These are phyloP conservation scores for Heritiera fomes DNA, from an alignment of 345 rosid genomes.

Conservation along the genomic window DNA sequence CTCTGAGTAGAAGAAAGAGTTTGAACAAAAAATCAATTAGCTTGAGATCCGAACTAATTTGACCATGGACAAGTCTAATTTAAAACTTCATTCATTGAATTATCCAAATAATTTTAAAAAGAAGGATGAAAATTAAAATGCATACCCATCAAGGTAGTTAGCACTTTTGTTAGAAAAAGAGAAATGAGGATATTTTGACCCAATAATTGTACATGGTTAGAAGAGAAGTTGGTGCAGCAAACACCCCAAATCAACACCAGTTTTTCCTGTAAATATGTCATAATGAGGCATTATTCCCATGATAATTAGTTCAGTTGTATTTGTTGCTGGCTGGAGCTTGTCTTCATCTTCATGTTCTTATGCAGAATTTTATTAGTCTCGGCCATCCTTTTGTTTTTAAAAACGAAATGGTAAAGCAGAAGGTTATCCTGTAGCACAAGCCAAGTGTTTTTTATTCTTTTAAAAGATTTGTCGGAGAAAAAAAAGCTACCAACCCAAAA, in stretches of 20 bases:
- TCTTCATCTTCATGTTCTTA: conserved; percentile 32
- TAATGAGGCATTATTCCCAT: conserved; percentile 27
- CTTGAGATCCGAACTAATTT: no score
- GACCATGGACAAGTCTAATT: no score
- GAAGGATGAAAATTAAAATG: no score
- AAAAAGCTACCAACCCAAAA: background rate
- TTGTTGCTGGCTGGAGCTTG: conserved; percentile 24
- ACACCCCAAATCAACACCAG: conserved; percentile 31
- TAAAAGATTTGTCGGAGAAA: background rate
- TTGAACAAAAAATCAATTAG: no score
- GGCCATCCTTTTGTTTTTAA: conserved; percentile 5
- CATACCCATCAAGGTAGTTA: no score
- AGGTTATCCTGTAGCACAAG: conserved; percentile 37
- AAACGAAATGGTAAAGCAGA: conserved; percentile 15
- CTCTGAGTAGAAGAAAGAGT: no score
- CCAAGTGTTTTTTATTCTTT: background rate
- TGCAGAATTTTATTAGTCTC: conserved; percentile 15
- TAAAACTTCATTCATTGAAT: no score
- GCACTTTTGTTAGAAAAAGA: no score
- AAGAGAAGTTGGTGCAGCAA: conserved; percentile 48
- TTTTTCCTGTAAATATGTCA: background rate
- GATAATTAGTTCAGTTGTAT: conserved; percentile 26
- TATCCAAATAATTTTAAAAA: no score
- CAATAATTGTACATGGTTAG: background rate
- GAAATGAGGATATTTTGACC: no score